Conservation (phyloP, 495 filamentous ascomycete species). For the Venustampulla echinocandica region DNA sequence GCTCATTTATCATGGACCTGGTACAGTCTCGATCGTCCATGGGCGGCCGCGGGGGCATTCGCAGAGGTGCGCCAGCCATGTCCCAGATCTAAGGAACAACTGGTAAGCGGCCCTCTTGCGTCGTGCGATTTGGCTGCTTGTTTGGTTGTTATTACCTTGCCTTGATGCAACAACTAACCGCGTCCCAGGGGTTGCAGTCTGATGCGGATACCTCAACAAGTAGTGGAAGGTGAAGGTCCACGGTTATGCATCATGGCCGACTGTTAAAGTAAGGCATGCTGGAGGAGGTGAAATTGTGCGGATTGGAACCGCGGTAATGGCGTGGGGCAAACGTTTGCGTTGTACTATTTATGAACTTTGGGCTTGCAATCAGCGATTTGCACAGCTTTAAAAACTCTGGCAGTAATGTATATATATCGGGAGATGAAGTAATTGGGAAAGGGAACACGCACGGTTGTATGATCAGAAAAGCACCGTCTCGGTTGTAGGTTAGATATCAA, state of each 20-base stretch:
- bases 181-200: slow-evolving; percentile 13
- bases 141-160: too few relatives aligned
- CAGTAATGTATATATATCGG: neutral
- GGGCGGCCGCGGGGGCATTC: slow-evolving; percentile 32
- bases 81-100: slow-evolving; percentile 46
- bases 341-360: neutral
- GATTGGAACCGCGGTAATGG: neutral
- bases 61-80: slow-evolving; percentile 48
- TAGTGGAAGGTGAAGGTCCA: slow-evolving; percentile 12
- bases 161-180: neutral
- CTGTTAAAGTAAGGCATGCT: slow-evolving; percentile 6
- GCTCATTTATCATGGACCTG: slow-evolving; percentile 42
- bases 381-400: too few relatives aligned
- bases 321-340: neutral
- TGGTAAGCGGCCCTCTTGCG: slow-evolving; percentile 13
- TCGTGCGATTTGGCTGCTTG: too few relatives aligned
- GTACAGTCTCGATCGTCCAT: slow-evolving; percentile 29
- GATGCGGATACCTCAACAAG: slow-evolving; percentile 16
- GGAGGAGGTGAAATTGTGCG: neutral
- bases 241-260: slow-evolving; percentile 4
- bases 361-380: neutral
- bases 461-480: too few relatives aligned
- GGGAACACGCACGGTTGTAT: too few relatives aligned
- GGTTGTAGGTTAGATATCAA: too few relatives aligned
- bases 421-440: neutral